These are phyloP conservation scores for Tetracladium maxilliforme DNA, from an alignment of 2,329 filamentous ascomycete genomes.

Conservation along the genomic window DNA sequence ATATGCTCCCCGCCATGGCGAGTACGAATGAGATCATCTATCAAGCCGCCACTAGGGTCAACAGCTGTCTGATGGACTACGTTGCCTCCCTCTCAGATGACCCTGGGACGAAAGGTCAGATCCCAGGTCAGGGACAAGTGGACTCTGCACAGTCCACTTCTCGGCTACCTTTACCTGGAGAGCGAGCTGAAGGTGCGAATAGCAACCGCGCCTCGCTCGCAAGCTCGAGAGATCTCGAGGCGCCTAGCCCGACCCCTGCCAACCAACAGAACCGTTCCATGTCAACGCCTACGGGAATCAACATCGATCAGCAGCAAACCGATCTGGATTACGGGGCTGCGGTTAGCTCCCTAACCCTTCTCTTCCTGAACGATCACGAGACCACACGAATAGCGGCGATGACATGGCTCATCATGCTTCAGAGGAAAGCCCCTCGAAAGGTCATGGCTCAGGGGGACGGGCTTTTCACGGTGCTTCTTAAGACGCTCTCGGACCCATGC, in stretches of 20 bases:
- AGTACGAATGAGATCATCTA: conserved; percentile 82
- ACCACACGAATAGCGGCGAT: conserved; percentile 86
- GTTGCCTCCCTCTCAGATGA: conserved; percentile 83
- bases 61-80: conserved; percentile 82
- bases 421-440: conserved; percentile 85
- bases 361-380: conserved; percentile 95
- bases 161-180: conserved; percentile 20
- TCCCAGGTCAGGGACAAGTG: conserved; percentile 15
- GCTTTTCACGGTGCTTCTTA: conserved; percentile 88
- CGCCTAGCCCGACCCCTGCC: conserved; percentile 32
- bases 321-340: conserved; percentile 94
- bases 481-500: conserved; percentile 88
- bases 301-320: conserved; percentile 34
- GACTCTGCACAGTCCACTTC: conserved; percentile 18
- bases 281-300: conserved; percentile 27
- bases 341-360: conserved; percentile 79
- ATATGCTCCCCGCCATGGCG: conserved; percentile 87
- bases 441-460: conserved; percentile 93
- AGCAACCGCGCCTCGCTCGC: conserved; percentile 36
- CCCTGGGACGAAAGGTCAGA: too few relatives aligned
- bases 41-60: conserved; percentile 77
- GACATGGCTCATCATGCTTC: conserved; percentile 95
- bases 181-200: conserved; percentile 30
- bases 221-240: conserved; percentile 36
- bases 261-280: conserved; percentile 29